Evolutionary conservation across 345 rosid genomes (phyloP).

Genomic region (Murraya paniculata): DNA sequence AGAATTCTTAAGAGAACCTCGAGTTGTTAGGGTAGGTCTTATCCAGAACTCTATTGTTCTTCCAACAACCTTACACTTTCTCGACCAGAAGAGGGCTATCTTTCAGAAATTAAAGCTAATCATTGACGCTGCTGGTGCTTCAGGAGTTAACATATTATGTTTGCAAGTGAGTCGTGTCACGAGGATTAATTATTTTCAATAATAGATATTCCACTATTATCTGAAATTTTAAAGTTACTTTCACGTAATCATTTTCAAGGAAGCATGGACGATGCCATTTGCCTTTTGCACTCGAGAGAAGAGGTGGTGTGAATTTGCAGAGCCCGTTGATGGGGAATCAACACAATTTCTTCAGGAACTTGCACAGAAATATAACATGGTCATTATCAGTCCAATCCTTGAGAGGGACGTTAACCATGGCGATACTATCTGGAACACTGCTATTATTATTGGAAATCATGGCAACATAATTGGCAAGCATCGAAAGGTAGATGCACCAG

Average conservation of each 20-base stretch:
- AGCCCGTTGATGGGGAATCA: constrained; percentile 82
- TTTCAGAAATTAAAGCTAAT: constrained; percentile 67
- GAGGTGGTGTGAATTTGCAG: constrained; percentile 97
- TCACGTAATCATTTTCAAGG: constrained; percentile 35
- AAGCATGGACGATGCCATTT: constrained; percentile 98
- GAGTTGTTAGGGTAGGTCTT: constrained; percentile 84
- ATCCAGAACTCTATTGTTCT: constrained; percentile 82
- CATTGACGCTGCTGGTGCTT: constrained; percentile 80
- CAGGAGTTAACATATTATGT: constrained; percentile 89
- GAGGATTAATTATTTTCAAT: not conserved
- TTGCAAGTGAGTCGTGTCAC: constrained; percentile 50
- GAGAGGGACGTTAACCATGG: constrained; percentile 91
- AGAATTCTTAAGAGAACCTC: constrained; percentile 69
- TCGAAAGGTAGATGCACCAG: constrained; percentile 56
- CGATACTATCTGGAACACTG: constrained; percentile 92
- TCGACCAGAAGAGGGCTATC: constrained; percentile 66
- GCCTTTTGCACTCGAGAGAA: constrained; percentile 96
- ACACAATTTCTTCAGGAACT: constrained; percentile 77
- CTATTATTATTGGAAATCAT: constrained; percentile 76
- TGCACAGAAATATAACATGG: constrained; percentile 81
- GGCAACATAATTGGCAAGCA: constrained; percentile 95
- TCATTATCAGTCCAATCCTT: constrained; percentile 82
- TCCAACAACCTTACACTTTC: constrained; percentile 72
- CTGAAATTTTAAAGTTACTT: not conserved
- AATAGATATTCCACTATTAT: not conserved